Base-by-base conservation (phyloP, 495 filamentous ascomycete genomes). In the Xylaria grammica region DNA sequence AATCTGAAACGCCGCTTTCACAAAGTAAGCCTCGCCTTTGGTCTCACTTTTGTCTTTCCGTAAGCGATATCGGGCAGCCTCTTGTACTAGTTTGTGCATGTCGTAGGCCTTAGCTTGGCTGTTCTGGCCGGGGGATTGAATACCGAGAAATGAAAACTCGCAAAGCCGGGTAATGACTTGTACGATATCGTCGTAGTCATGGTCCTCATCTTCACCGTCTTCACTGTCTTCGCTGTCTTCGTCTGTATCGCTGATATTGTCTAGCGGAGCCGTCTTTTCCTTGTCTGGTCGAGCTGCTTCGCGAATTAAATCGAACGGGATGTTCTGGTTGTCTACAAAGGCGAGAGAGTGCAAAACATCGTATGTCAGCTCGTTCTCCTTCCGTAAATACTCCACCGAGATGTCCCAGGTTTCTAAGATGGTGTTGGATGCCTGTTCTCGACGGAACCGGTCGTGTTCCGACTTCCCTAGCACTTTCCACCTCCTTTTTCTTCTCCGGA, bases 81-180 rank as follows among this genome's bases (percentile, higher is more conserved):
- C 70, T 9, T 72, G 70, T 13, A 70, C 67, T 20, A 72, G 65
- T 49, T 68, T 68, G 29, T 72, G 67, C 63, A 72, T 72, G 26
- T 67, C 67, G 40, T 70, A 72, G 24, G 19, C 30, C 22, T 55
- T 27, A 19, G 34, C 46, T 4, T 10, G 22, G 19, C 7, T 8
- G 1, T 45, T 13, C 6, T n/a, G 34, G 10, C 19, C 20, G n/a
- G 19, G 24, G 1, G 10, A 8, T 32, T 20, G 34, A 55, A 26
- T 40, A 10, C 2, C 38, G 22, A 55, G 52, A 40, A 55, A 40
- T 27, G 30, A 38, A 38, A 54, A 55, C 34, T 55, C 32, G 52
- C 34, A 55, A 27, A 55, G 34, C 32, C 52, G 52, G 11, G 20
- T 17, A 27, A 40, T 27, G 22, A 40, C 32, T 38, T 24, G 32